A percentile compares a stretch with the other conserved stretches of the same genome.
These are phyloP conservation scores for Ogataea dorogensis DNA, from an alignment of 805 yeast species.

Conservation along the genomic window DNA sequence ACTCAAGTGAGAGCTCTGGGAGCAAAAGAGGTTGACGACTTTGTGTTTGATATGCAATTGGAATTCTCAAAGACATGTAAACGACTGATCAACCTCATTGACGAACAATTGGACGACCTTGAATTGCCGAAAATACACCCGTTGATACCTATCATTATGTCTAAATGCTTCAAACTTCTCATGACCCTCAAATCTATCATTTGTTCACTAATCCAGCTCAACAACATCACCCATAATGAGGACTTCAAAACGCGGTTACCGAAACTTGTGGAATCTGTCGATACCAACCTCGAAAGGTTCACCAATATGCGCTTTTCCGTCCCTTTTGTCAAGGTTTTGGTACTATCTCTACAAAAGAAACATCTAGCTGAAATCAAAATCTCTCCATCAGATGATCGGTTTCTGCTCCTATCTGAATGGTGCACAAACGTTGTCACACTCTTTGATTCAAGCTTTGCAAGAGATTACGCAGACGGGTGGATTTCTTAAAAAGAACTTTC, in stretches of 20 bases:
- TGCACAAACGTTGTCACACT: constrained; percentile 19
- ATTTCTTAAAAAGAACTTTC: constrained; percentile 13
- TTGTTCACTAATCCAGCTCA: constrained; percentile 25
- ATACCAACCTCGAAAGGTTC: constrained; percentile 19
- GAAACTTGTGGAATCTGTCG: constrained; percentile 24
- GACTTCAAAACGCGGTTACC: constrained; percentile 26
- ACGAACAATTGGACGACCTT: constrained; percentile 32
- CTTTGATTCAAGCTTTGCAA: constrained; percentile 16
- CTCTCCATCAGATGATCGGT: constrained; percentile 3
- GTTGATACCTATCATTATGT: constrained; percentile 24
- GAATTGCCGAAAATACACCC: constrained; percentile 28
- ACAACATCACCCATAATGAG: constrained; percentile 17
- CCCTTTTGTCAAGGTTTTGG: constrained; percentile 17
- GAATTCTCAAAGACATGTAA: constrained; percentile 31
- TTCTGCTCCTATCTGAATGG: constrained; percentile 20
- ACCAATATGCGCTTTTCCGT: constrained; percentile 20
- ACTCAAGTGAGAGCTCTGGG: constrained; percentile 1
- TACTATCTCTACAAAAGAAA: constrained; percentile 9
- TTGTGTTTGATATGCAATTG: constrained; percentile 31
- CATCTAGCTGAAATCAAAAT: constrained; percentile 9
- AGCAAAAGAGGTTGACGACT: constrained; percentile 25
- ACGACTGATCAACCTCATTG: constrained; percentile 28
- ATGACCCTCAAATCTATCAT: constrained; percentile 18
- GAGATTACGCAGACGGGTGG: constrained; percentile 32
- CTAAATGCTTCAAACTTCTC: constrained; percentile 29